Evolutionary conservation across 2,329 filamentous ascomycete species (phyloP).

Genomic region (Ophiostoma quercus): DNA sequence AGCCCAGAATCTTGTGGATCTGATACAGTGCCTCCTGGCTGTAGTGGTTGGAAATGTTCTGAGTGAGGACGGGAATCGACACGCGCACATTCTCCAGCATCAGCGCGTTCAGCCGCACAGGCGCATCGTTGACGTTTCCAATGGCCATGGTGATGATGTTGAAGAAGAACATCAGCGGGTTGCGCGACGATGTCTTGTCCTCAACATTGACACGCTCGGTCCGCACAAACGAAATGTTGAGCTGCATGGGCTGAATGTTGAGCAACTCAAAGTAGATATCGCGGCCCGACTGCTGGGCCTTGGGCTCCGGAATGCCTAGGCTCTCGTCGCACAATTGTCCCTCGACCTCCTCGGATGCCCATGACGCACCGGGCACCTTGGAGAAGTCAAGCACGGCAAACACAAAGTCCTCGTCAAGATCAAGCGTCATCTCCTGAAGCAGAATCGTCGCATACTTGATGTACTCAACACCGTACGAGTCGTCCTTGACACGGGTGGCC

Average conservation of each 20-base stretch:
- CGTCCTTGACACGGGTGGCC: constrained; percentile 92
- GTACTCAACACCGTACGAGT: constrained; percentile 95
- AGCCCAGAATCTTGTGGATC: constrained; percentile 94
- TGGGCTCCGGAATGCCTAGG: constrained; percentile 87
- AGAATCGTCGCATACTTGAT: constrained; percentile 96
- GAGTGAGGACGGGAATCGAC: constrained; percentile 74
- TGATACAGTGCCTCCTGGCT: constrained; percentile 94
- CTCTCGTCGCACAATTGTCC: constrained; percentile 84
- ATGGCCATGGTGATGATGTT: constrained; percentile 99
- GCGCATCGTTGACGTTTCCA: constrained; percentile 97
- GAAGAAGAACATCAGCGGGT: constrained; percentile 97
- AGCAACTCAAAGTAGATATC: constrained; percentile 98
- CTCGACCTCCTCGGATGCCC: constrained; percentile 71
- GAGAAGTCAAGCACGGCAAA: constrained; percentile 93
- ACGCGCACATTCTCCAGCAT: constrained; percentile 94
- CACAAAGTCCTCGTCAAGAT: constrained; percentile 97
- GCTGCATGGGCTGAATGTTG: constrained; percentile 96
- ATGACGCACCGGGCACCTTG: constrained; percentile 84
- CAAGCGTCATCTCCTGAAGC: constrained; percentile 95
- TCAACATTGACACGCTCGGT: constrained; percentile 96
- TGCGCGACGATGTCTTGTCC: constrained; percentile 82
- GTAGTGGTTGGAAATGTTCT: constrained; percentile 89
- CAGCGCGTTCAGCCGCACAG: constrained; percentile 84
- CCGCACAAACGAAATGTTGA: constrained; percentile 93
- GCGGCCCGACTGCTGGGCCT: constrained; percentile 74